Evolutionary conservation across 805 yeast species (phyloP).

Genomic region (Metschnikowia baotianmanensis): DNA sequence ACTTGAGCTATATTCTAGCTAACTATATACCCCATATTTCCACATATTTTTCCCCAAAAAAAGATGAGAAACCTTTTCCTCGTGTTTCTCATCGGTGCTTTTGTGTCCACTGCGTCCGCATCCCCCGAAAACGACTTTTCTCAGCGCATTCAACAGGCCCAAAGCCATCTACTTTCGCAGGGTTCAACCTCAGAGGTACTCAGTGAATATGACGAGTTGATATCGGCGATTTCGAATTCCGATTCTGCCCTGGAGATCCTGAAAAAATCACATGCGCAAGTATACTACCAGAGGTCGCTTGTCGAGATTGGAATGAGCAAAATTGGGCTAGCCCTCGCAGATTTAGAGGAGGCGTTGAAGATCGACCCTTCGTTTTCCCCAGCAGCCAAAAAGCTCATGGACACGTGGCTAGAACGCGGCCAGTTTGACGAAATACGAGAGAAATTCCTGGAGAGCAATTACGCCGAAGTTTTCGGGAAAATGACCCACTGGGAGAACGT

Average conservation of each 20-base stretch:
- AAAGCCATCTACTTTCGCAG: conserved; percentile 14
- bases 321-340: conserved; percentile 50
- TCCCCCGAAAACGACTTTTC: neutral
- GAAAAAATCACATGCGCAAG: conserved; percentile 28
- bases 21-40: too few relatives aligned
- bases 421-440: conserved; percentile 33
- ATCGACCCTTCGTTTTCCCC: conserved; percentile 40
- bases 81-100: conserved; percentile 2
- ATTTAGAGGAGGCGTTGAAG: conserved; percentile 48
- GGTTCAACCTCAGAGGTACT: conserved; percentile 18
- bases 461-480: conserved; percentile 14
- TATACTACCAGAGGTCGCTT: conserved; percentile 59
- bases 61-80: conserved; percentile 1
- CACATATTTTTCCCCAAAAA: too few relatives aligned
- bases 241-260: neutral
- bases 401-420: conserved; percentile 54
- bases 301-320: conserved; percentile 57
- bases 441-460: conserved; percentile 11
- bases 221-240: conserved; percentile 9
- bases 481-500: conserved; percentile 21
- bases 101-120: neutral
- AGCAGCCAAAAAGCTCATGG: conserved; percentile 49
- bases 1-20: too few relatives aligned
- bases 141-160: conserved; percentile 16
- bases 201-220: conserved; percentile 15